A percentile compares a stretch with the other conserved stretches of the same genome.
Conservation (phyloP, 2,329 filamentous ascomycete species). For the Pseudocercospora musae region DNA sequence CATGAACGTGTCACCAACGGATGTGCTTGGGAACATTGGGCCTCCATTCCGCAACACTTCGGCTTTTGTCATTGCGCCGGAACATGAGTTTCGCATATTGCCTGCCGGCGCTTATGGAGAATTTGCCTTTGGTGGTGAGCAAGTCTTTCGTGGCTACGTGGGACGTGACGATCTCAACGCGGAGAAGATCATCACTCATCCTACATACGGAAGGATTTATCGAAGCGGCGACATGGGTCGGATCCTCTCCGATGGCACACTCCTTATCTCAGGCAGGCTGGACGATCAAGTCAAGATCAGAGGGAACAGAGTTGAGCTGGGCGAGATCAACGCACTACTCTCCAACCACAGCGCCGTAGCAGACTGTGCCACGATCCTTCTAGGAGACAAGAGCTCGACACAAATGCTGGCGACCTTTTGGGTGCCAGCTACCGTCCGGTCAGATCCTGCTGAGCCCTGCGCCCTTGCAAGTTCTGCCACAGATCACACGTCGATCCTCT, state of each 20-base stretch:
- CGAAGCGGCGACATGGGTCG: conserved; percentile 79
- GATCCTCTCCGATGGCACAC: conserved; percentile 70
- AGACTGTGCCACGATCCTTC: conserved; percentile 64
- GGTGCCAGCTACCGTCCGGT: conserved; percentile 45
- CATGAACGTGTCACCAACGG: conserved; percentile 52
- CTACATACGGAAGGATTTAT: conserved; percentile 69
- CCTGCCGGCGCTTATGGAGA: conserved; percentile 75
- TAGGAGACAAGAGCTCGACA: conserved; percentile 40
- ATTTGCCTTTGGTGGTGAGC: conserved; percentile 80
- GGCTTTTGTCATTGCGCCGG: conserved; percentile 57
- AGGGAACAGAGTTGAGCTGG: conserved; percentile 74
- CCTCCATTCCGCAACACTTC: conserved; percentile 72
- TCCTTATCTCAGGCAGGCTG: conserved; percentile 68
- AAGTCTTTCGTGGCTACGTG: conserved; percentile 73
- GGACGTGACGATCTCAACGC: conserved; percentile 60
- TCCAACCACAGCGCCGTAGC: conserved; percentile 51
- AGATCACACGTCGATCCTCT: conserved; percentile 42
- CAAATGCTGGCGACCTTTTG: conserved; percentile 68
- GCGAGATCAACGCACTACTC: conserved; percentile 67
- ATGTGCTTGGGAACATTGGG: conserved; percentile 74
- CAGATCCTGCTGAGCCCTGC: neutral
- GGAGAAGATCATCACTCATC: conserved; percentile 67
- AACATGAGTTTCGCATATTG: conserved; percentile 50
- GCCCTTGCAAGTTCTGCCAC: conserved; percentile 3
- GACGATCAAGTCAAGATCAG: conserved; percentile 81